Evolutionary conservation across 768 basidiomycete species (phyloP), one percentile per base, ranked within the genome.

Genomic region (Cubamyces sp.): DNA sequence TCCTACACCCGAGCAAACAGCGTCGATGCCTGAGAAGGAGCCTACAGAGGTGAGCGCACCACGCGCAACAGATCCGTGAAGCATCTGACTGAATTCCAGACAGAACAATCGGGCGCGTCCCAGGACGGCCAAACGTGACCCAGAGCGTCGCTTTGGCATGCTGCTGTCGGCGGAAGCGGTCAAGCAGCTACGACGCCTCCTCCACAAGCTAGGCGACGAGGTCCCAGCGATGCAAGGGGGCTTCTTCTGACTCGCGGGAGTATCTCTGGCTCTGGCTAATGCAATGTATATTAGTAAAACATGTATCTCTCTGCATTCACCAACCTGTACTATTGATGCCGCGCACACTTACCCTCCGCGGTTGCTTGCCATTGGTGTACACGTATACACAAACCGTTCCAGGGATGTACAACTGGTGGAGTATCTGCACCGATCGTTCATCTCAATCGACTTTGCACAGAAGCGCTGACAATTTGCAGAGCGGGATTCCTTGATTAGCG

Each of bases 61-160:
- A 34, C 18, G 15, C 19, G 3, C 5, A 5, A 21, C 12, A 2
- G 14, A 11, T 11, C 4, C 12, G 8, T 45, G 28, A 55, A 19
- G 16, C 54, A 45, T 30, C 54, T 55, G 25, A 55, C 54, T 55
- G 42, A 55, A 11, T 34, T 18, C 9, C 42, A 55, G 54, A n/a
- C 18, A 55, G 54, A 34, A 15, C 25, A 34, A 8, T 21, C 9
- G 40, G 16, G 26, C 25, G 0, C 40, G 3, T 4, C 25, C 7
- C 9, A 34, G 11, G 26, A 30, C n/a, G n/a, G 3, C 28, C 18
- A 18, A 16, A 9, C 25, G 54, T 28, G 28, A 55, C 30, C 41
- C 28, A 1, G 25, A 19, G 14, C 54, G 42, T 19, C 42, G 42
- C n/a, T 45, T 55, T 18, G 54, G 42, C 18, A 45, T 34, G 25